Evolutionary conservation across 257 asterid genomes (phyloP).

Genomic region (Prunella vulgaris): DNA sequence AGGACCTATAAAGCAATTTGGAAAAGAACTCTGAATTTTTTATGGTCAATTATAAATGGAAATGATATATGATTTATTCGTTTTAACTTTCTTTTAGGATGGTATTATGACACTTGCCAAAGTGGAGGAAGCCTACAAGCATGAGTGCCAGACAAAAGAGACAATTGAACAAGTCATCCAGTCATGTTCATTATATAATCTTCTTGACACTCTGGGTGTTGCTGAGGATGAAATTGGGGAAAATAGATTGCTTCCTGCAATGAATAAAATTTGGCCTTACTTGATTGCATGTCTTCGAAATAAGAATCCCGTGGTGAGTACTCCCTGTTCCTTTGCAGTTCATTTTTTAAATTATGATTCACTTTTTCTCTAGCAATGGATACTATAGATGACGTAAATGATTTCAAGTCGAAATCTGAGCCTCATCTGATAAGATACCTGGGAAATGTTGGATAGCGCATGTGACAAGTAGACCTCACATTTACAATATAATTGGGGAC

Average conservation of each 20-base stretch:
- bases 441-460: background rate
- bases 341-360: background rate
- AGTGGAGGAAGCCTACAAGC: conserved; percentile 85
- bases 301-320: conserved; percentile 72
- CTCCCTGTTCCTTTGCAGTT: background rate
- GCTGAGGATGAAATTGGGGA: conserved; percentile 73
- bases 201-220: conserved; percentile 61
- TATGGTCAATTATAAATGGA: background rate
- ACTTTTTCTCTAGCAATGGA: background rate
- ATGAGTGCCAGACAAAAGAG: conserved; percentile 66
- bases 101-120: conserved; percentile 59
- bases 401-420: background rate
- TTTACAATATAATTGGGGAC: background rate
- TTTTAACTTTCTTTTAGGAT: conserved; percentile 44
- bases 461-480: background rate
- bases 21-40: no score
- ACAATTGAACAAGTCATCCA: conserved; percentile 44
- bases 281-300: conserved; percentile 72
- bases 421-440: background rate
- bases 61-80: background rate
- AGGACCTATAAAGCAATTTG: background rate
- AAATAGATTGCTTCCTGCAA: conserved; percentile 88
- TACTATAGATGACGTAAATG: background rate
- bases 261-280: conserved; percentile 96
- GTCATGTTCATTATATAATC: conserved; percentile 46